Evolutionary conservation across 352 stramenopile genomes (phyloP), one percentile per base, ranked within the genome.

Genomic region (Phytopythium cucurbitacearum): DNA sequence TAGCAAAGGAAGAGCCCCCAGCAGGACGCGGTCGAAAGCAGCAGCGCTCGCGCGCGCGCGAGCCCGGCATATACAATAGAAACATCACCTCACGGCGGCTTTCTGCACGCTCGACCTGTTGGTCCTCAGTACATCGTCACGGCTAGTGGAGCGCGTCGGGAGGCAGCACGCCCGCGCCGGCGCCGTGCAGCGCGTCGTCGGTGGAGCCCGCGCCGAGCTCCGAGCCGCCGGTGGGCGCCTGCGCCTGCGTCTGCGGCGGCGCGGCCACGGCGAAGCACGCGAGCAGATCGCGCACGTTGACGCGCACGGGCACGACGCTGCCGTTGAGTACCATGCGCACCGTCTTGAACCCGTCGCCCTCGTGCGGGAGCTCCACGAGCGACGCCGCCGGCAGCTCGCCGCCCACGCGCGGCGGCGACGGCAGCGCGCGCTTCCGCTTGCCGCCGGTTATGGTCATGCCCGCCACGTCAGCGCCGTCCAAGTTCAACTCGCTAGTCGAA

Each of bases 271-370:
- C 47, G 38, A 79, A 66, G 57, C 71, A 79, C 44, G 60, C 61
- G 35, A 90, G 51, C 7, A 92, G 57, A 53, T 92, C 80, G 35
- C 65, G 66, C 28, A 90, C 72, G 48, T 90, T 89, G 36, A 92
- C 67, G 57, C 86, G 69, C 21, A 92, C 72, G 0, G 82, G 57
- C 16, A 92, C 80, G 21, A 90, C 70, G 11, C 60, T 58, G 21
- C 80, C 80, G 46, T 92, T 92, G 21, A 92, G 45, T 3, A 90
- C 48, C 77, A 92, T 90, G 33, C 79, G 71, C 42, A 92, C 69
- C 16, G 61, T 75, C 56, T 74, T 77, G 57, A 90, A 92, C n/a
- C 59, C 66, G 5, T 53, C 42, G 32, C 58, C 52, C 12, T 76
- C 48, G 12, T 53, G 15, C 12, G 38, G 2, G 15, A 53, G 36